Conservation (phyloP, 1,284 basidiomycete species). For the Ustilago trichophora region DNA sequence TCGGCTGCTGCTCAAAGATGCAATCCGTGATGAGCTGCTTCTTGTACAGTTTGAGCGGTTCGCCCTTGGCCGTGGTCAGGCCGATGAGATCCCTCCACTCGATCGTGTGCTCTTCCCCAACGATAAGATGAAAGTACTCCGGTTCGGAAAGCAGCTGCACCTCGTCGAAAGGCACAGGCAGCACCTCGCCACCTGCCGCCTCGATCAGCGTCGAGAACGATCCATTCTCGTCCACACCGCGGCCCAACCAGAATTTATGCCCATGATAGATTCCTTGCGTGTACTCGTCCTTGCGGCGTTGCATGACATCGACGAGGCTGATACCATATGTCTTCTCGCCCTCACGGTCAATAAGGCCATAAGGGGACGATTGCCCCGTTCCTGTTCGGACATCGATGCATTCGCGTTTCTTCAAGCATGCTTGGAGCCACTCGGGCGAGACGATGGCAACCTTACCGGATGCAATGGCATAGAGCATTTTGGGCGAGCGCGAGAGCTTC, state of each 20-base stretch:
- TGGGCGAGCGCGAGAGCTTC: constrained; percentile 34
- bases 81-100: constrained; percentile 30
- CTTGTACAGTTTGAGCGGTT: constrained; percentile 30
- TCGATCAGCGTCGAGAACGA: constrained; percentile 24
- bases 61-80: constrained; percentile 1
- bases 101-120: constrained; percentile 19
- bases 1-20: constrained; percentile 35
- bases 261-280: constrained; percentile 27
- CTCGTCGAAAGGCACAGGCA: constrained; percentile 20
- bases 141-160: constrained; percentile 23
- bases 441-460: constrained; percentile 24
- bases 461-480: constrained; percentile 47
- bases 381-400: neutral
- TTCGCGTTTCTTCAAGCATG: constrained; percentile 20
- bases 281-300: constrained; percentile 12
- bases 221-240: constrained; percentile 28
- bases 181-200: constrained; percentile 28
- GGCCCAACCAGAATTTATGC: constrained; percentile 41
- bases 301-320: constrained; percentile 18
- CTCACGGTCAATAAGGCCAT: constrained; percentile 9
- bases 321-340: constrained; percentile 33
- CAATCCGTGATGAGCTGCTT: constrained; percentile 33
- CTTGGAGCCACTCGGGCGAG: constrained; percentile 36
- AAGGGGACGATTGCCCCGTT: neutral
- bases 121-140: constrained; percentile 26